Evolutionary conservation across 2,329 filamentous ascomycete species (phyloP), one percentile per base, ranked within the genome.

Genomic region (Neobulgaria alba): DNA sequence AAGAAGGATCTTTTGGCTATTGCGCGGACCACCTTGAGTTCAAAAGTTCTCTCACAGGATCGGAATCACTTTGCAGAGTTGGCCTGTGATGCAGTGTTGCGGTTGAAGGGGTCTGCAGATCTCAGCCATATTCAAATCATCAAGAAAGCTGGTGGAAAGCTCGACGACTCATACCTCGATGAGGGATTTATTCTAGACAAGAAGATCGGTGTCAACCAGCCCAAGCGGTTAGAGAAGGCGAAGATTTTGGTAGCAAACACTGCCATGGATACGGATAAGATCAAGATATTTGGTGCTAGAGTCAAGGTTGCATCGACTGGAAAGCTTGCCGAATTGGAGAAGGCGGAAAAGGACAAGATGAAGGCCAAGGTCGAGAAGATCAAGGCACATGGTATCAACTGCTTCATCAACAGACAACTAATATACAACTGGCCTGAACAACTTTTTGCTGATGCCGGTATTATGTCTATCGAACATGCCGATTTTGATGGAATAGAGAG

Each of bases 351-450:
- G 58, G 92, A 98, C 58, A 96, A 96, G 80, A 98, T 98, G 92
- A 93, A 89, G 74, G 84, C 85, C 52, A 98, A 98, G 76, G 92
- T 98, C 33, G 92, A 98, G 50, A 90, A 87, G 66, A 98, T 98
- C 71, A 98, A 96, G 77, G 77, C 87, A 34, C 92, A 98, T 60
- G 92, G 92, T 45, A 95, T 98, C 69, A 98, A 98, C 76, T 96
- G 92, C 73, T 98, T 98, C 66, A 95, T 98, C 66, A 98, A 98
- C 76, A 76, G 92, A 55, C 92, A 98, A 65, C 79, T 98, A 50
- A 98, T 98, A 68, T 98, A 98, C 75, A 98, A 98, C 74, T 98
- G 92, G 92, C 92, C 92, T 4, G 92, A 98, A 67, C 92, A 98
- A 68, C 82, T 98, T 34, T 98, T 98, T 61, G 88, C 90, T 26